Evolutionary conservation across 225 moss, liverwort and hornwort species (phyloP), one percentile per base, ranked within the genome.

Genomic region (Polytrichum commune): DNA sequence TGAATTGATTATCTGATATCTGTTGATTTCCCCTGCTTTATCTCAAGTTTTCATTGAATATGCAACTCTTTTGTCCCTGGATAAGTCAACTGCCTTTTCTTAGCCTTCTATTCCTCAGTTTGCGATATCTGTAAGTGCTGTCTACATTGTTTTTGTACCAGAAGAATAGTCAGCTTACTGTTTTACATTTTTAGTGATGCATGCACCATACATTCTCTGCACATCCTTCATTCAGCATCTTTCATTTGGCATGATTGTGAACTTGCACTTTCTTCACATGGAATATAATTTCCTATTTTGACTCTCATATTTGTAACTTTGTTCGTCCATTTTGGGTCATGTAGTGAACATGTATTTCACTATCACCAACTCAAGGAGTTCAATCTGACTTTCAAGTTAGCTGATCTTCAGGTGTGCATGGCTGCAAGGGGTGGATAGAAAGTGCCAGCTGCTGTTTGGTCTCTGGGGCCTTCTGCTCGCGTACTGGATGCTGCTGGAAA

Each of bases 401-500:
- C 72, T 82, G 73, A 86, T 85, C 64, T 67, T 80, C 84, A 85
- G 80, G 84, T 84, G 81, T 85, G 90, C 76, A 68, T 90, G 83
- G 84, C 73, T 93, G 88, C 83, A 83, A 86, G 94, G 90, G 80
- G 81, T 78, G 85, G 86, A 83, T 90, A 98, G 97, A 87, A 85
- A 79, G 77, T 93, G 76, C 95, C 97, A 85, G 90, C 78, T 77
- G 81, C 88, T 69, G 86, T 94, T 74, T 98, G 97, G 97, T 78
- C 90, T 69, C 67, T 98, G 61, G 90, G 87, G 68, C 75, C 88
- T 66, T 82, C 87, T 71, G 91, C 82, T 62, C 92, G 97, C 82
- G 92, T 91, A 63, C 71, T 98, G 79, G 97, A 98, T 73, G 76
- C 95, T 68, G 83, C 91, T 80, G 90, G 84, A 38, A 98, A 98